Evolutionary conservation across 495 filamentous ascomycete species (phyloP).

Genomic region (Aspergillus baeticus): DNA sequence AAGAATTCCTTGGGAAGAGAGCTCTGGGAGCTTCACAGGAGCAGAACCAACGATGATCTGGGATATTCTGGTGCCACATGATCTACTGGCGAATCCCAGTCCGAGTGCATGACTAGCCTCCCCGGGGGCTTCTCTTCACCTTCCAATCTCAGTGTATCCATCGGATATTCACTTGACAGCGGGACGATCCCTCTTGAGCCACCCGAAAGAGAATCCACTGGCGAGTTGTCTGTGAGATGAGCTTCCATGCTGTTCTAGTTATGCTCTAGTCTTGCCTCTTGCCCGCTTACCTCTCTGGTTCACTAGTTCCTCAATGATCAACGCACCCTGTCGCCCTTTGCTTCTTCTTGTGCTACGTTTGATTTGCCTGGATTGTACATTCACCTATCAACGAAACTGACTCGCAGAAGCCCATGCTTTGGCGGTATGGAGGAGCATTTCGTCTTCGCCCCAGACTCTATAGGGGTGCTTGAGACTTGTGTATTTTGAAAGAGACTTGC

Average conservation of each 20-base stretch:
- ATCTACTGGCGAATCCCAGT: neutral
- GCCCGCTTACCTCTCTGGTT: neutral
- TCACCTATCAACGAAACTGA: neutral
- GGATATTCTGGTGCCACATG: neutral
- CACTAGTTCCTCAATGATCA: constrained; percentile 4
- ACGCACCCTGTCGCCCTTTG: neutral
- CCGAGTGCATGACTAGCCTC: neutral
- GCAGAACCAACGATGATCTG: neutral
- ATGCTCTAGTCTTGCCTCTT: neutral
- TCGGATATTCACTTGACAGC: too few relatives aligned
- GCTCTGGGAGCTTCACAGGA: neutral
- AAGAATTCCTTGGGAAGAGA: neutral
- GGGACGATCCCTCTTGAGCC: too few relatives aligned
- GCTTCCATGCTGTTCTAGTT: neutral
- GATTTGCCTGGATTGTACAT: neutral
- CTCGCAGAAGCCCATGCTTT: neutral
- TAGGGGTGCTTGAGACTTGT: neutral
- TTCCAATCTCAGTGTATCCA: too few relatives aligned
- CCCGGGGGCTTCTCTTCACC: too few relatives aligned
- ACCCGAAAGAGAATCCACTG: too few relatives aligned
- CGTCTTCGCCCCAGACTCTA: neutral
- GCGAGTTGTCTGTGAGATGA: too few relatives aligned
- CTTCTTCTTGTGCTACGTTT: constrained; percentile 9
- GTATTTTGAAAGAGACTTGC: neutral
- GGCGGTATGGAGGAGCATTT: neutral